These are phyloP conservation scores for Pleurotus ostreatus DNA, from an alignment of 768 basidiomycete genomes.

Conservation along the genomic window DNA sequence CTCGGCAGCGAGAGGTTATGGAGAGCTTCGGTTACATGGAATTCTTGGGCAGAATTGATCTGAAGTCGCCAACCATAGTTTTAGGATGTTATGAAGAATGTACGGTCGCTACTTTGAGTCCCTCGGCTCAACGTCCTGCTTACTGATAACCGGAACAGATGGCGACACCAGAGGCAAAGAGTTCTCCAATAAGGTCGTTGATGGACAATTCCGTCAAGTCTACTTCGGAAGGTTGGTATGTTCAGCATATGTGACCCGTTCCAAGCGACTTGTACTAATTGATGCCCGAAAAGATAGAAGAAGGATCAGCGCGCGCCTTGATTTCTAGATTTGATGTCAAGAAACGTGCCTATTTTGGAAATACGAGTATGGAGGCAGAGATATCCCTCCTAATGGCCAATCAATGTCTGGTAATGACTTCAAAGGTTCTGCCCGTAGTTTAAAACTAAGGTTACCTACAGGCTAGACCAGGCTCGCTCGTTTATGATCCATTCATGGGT, in stretches of 20 bases:
- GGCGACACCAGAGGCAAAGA: conserved; percentile 38
- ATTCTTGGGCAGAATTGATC: conserved; percentile 74
- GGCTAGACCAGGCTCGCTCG: conserved; percentile 83
- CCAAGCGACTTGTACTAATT: background rate
- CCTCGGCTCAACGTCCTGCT: conserved; percentile 17
- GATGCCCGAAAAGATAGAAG: conserved; percentile 35
- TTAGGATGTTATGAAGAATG: conserved; percentile 87
- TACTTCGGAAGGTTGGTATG: conserved; percentile 88
- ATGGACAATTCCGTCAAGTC: conserved; percentile 64
- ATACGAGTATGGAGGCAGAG: conserved; percentile 97
- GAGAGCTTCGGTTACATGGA: conserved; percentile 85
- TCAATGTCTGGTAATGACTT: conserved; percentile 73
- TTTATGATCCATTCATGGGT: conserved; percentile 96
- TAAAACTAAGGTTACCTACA: conserved; percentile 21
- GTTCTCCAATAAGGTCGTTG: conserved; percentile 39
- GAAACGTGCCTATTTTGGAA: conserved; percentile 86
- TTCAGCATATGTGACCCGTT: conserved; percentile 11
- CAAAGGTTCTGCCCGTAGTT: background rate
- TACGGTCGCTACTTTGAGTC: conserved; percentile 20
- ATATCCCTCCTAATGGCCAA: conserved; percentile 96
- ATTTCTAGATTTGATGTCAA: conserved; percentile 81
- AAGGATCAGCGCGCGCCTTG: conserved; percentile 66
- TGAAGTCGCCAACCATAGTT: conserved; percentile 73
- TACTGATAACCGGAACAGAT: conserved; percentile 30
- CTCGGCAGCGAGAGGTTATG: conserved; percentile 61